Conservation (phyloP, 352 stramenopile genomes). For the Globisporangium barbulae region DNA sequence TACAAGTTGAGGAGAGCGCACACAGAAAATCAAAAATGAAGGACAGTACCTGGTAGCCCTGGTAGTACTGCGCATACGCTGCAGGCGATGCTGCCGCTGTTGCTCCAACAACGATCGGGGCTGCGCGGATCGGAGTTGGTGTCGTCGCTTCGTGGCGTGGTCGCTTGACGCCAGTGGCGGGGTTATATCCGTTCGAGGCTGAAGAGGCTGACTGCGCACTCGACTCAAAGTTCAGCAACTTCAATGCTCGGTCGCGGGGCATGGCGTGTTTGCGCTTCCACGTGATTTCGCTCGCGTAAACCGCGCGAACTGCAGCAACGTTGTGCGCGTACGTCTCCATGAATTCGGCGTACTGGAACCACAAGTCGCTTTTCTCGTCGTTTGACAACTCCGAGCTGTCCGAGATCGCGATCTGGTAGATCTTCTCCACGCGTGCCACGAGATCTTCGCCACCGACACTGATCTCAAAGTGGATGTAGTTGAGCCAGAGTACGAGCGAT, state of each 20-base stretch:
- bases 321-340: constrained; percentile 50
- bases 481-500: constrained; percentile 61
- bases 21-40: constrained; percentile 19
- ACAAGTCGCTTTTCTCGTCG: constrained; percentile 79
- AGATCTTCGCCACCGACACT: constrained; percentile 27
- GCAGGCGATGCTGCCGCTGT: constrained; percentile 26
- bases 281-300: constrained; percentile 46
- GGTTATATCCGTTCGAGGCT: constrained; percentile 18
- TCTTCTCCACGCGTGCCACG: constrained; percentile 32
- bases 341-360: constrained; percentile 78
- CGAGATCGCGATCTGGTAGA: constrained; percentile 49
- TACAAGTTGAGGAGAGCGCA: constrained; percentile 11
- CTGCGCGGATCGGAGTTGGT: constrained; percentile 16
- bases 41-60: constrained; percentile 73
- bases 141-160: constrained; percentile 36
- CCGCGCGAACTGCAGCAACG: constrained; percentile 44
- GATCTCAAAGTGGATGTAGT: constrained; percentile 72
- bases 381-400: constrained; percentile 50
- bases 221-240: constrained; percentile 51
- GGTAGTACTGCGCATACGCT: constrained; percentile 61
- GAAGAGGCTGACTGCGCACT: constrained; percentile 6
- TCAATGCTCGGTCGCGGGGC: constrained; percentile 47
- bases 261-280: constrained; percentile 71
- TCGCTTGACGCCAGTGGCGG: constrained; percentile 48
- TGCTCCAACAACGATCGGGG: constrained; percentile 17